phyloP scores from a whole-genome alignment of 2,329 filamentous ascomycete genomes.

The Blastomyces percursus region DNA sequence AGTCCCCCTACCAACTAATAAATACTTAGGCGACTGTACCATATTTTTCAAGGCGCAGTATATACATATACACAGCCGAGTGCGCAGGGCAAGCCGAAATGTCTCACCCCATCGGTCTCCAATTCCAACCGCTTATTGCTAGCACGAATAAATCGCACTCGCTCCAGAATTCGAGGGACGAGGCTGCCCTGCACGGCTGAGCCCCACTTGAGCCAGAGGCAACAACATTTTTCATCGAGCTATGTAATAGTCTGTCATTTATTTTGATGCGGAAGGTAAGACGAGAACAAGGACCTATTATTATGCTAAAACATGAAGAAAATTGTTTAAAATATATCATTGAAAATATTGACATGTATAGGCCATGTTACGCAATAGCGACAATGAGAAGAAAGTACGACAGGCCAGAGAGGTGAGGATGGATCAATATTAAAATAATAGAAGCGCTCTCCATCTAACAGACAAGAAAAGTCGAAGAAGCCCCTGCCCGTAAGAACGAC shows the following conservation, averaged over 20 bases:
- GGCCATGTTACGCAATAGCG: background rate
- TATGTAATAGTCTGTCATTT: background rate
- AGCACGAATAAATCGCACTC: background rate
- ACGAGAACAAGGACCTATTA: background rate
- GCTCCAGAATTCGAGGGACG: background rate
- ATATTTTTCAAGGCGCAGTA: too few species aligned
- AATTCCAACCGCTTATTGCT: background rate
- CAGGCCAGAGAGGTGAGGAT: background rate
- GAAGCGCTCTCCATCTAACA: background rate
- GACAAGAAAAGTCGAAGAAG: background rate
- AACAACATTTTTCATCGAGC: background rate
- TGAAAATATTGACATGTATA: background rate
- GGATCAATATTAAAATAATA: background rate
- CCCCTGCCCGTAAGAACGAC: background rate
- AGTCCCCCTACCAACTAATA: too few species aligned
- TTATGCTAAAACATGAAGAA: background rate
- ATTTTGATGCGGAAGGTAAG: background rate
- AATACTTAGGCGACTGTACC: too few species aligned
- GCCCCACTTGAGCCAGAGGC: background rate
- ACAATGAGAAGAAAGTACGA: background rate
- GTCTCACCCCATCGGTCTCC: too few species aligned
- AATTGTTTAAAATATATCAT: background rate
- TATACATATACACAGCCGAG: too few species aligned
- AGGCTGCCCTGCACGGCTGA: background rate
- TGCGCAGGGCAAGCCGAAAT: too few species aligned